These are phyloP conservation scores for Heterobasidion irregulare DNA, from an alignment of 1,284 basidiomycete genomes.

Conservation along the genomic window DNA sequence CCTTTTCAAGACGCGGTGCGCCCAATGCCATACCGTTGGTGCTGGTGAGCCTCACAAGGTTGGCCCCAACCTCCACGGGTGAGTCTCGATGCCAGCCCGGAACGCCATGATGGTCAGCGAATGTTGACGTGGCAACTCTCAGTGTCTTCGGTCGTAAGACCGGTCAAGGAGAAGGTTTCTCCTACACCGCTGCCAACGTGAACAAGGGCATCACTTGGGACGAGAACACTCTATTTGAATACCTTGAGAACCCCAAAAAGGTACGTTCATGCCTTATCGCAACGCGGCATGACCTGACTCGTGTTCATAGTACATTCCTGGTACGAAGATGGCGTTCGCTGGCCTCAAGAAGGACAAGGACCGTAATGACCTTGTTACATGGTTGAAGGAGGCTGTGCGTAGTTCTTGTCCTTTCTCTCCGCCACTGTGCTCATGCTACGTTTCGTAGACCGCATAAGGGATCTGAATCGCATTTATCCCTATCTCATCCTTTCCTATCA, in stretches of 20 bases:
- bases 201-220: conserved; percentile 91
- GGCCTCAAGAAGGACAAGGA: conserved; percentile 97
- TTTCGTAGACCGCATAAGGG: conserved; percentile 8
- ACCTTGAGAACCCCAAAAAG: conserved; percentile 97
- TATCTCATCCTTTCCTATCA: not conserved
- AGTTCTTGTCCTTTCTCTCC: not conserved
- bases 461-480: not conserved
- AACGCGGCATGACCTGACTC: conserved; percentile 5
- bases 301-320: conserved; percentile 76
- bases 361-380: conserved; percentile 82
- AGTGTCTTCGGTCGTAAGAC: conserved; percentile 84
- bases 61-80: conserved; percentile 94
- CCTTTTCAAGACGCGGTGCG: conserved; percentile 95
- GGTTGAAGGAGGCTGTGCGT: conserved; percentile 64
- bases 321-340: conserved; percentile 97
- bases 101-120: not conserved
- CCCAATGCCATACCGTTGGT: conserved; percentile 93
- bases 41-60: conserved; percentile 84
- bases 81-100: conserved; percentile 21
- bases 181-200: conserved; percentile 93
- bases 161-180: conserved; percentile 82
- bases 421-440: not conserved
- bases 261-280: conserved; percentile 26
- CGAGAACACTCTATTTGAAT: conserved; percentile 87
- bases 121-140: conserved; percentile 10